A percentile compares a stretch with the other conserved stretches of the same genome.
Evolutionary conservation across 768 basidiomycete species (phyloP).

Genomic region (Lanmaoa pseudosensibilis): DNA sequence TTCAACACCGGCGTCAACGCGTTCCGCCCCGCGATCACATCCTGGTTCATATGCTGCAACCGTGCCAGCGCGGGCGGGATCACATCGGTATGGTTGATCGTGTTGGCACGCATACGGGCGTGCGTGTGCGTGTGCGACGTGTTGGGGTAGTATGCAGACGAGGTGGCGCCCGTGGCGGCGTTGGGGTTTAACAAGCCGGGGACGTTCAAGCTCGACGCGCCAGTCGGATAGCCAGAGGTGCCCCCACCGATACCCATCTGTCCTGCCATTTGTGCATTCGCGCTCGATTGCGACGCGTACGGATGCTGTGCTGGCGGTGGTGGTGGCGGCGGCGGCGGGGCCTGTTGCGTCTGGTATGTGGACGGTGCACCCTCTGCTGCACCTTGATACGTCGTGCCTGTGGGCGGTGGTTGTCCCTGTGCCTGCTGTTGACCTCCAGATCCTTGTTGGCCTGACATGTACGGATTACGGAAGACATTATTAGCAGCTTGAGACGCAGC

Average conservation of each 20-base stretch:
- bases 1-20: conserved; percentile 92
- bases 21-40: conserved; percentile 68
- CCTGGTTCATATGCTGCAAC: conserved; percentile 85
- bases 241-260: conserved; percentile 17
- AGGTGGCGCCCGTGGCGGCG: conserved; percentile 39
- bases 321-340: conserved; percentile 26
- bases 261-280: conserved; percentile 21
- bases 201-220: conserved; percentile 21
- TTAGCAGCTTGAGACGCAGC: conserved; percentile 70
- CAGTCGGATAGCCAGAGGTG: conserved; percentile 20
- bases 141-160: conserved; percentile 65
- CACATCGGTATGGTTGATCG: conserved; percentile 82
- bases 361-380: conserved; percentile 14
- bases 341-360: conserved; percentile 28
- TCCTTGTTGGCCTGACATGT: conserved; percentile 56
- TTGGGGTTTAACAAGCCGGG: conserved; percentile 42
- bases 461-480: conserved; percentile 75
- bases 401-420: conserved; percentile 11
- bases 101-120: conserved; percentile 81
- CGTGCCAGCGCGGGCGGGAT: conserved; percentile 94
- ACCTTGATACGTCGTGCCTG: conserved; percentile 27
- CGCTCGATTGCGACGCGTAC: conserved; percentile 27
- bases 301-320: conserved; percentile 23
- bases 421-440: conserved; percentile 35
- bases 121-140: conserved; percentile 28